phyloP scores from a whole-genome alignment of 2,329 filamentous ascomycete species.

The Microcyclospora tardicrescens region DNA sequence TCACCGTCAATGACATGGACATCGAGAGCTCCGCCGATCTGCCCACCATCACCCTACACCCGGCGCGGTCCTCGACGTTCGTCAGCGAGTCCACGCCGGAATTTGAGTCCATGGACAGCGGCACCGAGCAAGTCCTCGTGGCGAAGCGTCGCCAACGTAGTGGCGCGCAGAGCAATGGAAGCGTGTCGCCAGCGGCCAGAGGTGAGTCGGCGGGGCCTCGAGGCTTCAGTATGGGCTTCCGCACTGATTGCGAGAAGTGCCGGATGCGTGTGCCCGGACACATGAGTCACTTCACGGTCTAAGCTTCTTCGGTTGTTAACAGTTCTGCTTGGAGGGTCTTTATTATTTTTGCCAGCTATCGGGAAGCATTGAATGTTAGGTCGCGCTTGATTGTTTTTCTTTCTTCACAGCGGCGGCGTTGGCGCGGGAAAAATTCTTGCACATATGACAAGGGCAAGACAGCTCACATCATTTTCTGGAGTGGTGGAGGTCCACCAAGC shows the following conservation, averaged over 20 bases:
- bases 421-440: too few species aligned
- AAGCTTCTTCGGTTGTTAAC: too few species aligned
- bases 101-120: slow-evolving; percentile 11
- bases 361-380: too few species aligned
- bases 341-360: too few species aligned
- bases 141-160: slow-evolving; percentile 24
- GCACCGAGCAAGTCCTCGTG: slow-evolving; percentile 15
- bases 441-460: too few species aligned
- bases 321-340: too few species aligned
- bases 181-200: slow-evolving; percentile 11
- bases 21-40: slow-evolving; percentile 16
- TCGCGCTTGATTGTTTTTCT: too few species aligned
- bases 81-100: slow-evolving; percentile 6
- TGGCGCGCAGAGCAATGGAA: slow-evolving; percentile 21
- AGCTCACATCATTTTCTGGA: too few species aligned
- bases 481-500: too few species aligned
- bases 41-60: slow-evolving; percentile 14
- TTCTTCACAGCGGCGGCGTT: too few species aligned
- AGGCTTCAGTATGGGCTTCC: slow-evolving; percentile 35
- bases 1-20: slow-evolving; percentile 25
- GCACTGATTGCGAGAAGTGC: slow-evolving; percentile 39
- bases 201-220: slow-evolving; percentile 14
- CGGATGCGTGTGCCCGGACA: slow-evolving; percentile 35
- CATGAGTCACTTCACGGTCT: slow-evolving; percentile 32
- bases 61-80: slow-evolving; percentile 6